A percentile compares a stretch with the other conserved stretches of the same genome.
Evolutionary conservation across 306 rosid species (phyloP).

Genomic region (Lagenaria siceraria): DNA sequence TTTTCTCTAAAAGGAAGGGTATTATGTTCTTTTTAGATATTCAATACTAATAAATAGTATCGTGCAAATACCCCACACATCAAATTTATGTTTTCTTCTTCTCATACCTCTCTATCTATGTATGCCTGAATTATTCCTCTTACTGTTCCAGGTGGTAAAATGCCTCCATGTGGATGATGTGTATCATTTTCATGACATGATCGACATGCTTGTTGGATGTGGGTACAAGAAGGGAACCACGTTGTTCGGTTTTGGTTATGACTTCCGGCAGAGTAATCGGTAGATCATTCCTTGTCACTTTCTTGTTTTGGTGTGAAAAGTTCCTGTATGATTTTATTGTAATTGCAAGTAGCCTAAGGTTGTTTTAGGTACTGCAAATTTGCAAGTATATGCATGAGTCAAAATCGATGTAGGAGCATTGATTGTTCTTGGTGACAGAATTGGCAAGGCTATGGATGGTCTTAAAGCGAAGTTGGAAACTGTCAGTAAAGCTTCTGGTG

Average conservation of each 20-base stretch:
- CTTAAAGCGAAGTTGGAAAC: conserved; percentile 64
- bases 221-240: conserved; percentile 88
- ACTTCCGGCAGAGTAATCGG: conserved; percentile 94
- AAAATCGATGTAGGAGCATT: neutral
- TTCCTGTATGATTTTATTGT: neutral
- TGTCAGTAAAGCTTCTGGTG: conserved; percentile 78
- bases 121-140: neutral
- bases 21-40: too few species aligned
- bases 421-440: conserved; percentile 31
- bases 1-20: too few species aligned
- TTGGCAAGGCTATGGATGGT: conserved; percentile 61
- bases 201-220: conserved; percentile 68
- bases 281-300: conserved; percentile 8
- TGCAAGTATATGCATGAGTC: neutral
- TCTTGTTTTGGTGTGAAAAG: neutral
- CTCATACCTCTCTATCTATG: neutral
- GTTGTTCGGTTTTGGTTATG: conserved; percentile 89
- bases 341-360: neutral
- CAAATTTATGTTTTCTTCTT: neutral
- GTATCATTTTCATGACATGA: conserved; percentile 84
- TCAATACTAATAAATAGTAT: too few species aligned
- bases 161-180: conserved; percentile 56
- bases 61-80: too few species aligned
- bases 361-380: neutral
- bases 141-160: conserved; percentile 43